phyloP scores from a whole-genome alignment of 2,329 filamentous ascomycete species.

The Clarireedia sp. region DNA sequence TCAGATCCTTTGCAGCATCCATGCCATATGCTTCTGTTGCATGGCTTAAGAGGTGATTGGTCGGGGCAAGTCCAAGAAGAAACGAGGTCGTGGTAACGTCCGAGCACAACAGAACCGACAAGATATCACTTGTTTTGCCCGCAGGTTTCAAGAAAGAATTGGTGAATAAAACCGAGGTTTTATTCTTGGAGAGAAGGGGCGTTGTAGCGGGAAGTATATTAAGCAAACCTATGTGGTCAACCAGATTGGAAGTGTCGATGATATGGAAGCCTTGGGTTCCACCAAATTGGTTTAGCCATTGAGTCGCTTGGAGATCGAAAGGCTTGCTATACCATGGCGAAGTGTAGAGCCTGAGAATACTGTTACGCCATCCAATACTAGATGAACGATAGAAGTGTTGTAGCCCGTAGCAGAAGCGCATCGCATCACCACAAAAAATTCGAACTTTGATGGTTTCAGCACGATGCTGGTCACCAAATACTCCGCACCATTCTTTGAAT shows the following conservation, averaged over 20 bases:
- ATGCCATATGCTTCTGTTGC: neutral
- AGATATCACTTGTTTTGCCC: neutral
- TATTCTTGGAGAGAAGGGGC: conserved; percentile 8
- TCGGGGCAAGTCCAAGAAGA: conserved; percentile 6
- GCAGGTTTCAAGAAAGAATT: conserved; percentile 1
- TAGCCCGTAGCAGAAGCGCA: conserved; percentile 12
- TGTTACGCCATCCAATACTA: neutral
- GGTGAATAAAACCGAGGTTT: conserved; percentile 8
- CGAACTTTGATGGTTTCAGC: neutral
- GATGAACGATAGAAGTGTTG: conserved; percentile 2
- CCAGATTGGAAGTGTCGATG: conserved; percentile 15
- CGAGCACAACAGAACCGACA: neutral
- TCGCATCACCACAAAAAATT: conserved; percentile 12
- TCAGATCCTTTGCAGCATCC: neutral
- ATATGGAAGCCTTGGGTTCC: neutral
- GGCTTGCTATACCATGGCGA: neutral
- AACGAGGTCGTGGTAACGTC: conserved; percentile 11
- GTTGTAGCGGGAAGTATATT: conserved; percentile 11
- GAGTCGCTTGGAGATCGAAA: neutral
- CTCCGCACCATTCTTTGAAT: conserved; percentile 2
- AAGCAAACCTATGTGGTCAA: conserved; percentile 10
- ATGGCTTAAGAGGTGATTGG: neutral
- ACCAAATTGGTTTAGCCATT: neutral
- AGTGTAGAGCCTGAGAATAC: neutral
- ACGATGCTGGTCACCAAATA: conserved; percentile 1